These are phyloP conservation scores for Apiospora saccharicola DNA, from an alignment of 2,329 filamentous ascomycete genomes.

Conservation along the genomic window DNA sequence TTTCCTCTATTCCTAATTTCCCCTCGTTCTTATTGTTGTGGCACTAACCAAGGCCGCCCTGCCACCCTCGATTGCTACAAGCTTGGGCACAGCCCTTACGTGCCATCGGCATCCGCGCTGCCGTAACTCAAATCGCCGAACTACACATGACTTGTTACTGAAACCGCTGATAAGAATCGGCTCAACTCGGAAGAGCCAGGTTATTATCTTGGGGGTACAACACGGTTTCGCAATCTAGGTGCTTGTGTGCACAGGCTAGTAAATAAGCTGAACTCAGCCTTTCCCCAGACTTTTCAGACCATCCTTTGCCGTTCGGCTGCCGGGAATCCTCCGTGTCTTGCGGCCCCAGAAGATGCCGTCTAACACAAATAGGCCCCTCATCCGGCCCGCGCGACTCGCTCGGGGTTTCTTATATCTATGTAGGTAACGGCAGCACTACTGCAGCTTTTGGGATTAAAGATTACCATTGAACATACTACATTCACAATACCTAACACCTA, in stretches of 20 bases:
- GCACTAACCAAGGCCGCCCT: no score
- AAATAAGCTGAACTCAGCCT: background rate
- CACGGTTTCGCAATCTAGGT: background rate
- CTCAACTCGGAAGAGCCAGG: background rate
- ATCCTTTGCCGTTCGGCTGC: background rate
- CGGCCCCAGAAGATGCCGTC: background rate
- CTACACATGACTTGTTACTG: background rate
- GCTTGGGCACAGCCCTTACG: no score
- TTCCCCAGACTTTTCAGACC: background rate
- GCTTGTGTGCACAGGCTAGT: background rate
- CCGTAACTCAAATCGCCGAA: background rate
- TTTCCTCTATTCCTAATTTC: no score
- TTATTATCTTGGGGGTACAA: background rate
- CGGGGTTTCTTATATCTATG: background rate
- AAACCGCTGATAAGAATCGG: background rate
- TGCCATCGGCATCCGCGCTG: no score
- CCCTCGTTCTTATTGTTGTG: no score
- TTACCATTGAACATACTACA: background rate
- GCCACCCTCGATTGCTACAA: no score
- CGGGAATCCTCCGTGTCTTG: background rate
- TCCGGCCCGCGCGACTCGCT: background rate
- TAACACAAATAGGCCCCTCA: conserved; percentile 4
- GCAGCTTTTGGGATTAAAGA: background rate
- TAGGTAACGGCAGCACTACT: background rate
- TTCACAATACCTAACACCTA: background rate